These are phyloP conservation scores for Coffea humblotiana DNA, from an alignment of 305 asterid species.

Conservation along the genomic window DNA sequence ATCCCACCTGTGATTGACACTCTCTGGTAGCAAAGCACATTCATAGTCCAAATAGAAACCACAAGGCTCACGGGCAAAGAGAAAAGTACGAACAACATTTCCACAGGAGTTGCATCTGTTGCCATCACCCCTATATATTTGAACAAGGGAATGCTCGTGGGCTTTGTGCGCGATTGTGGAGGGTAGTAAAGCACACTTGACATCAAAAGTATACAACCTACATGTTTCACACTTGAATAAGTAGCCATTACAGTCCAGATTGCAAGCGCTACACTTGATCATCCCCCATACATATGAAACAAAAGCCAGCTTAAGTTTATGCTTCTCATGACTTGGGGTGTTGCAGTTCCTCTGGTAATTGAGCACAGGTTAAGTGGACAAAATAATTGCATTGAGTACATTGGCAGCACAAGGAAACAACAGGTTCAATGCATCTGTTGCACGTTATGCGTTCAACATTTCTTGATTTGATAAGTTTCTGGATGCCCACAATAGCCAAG, in stretches of 20 bases:
- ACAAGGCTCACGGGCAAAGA: neutral
- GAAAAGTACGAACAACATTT: neutral
- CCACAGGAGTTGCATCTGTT: neutral
- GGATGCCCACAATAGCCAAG: neutral
- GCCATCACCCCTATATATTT: neutral
- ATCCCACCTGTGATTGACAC: neutral
- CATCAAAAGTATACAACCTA: neutral
- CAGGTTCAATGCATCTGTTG: neutral
- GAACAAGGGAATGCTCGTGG: neutral
- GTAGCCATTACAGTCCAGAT: neutral
- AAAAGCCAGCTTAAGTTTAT: neutral
- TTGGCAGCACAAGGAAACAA: neutral
- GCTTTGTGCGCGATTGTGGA: neutral
- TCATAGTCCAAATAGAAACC: neutral
- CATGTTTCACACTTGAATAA: neutral
- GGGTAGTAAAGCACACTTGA: neutral
- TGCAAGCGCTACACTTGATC: neutral
- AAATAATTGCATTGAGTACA: slow-evolving; percentile 12
- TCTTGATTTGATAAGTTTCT: neutral
- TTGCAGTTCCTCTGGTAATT: slow-evolving; percentile 6
- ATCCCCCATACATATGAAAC: neutral
- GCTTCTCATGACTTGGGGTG: neutral
- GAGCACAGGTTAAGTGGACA: slow-evolving; percentile 12
- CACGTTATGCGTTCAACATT: neutral
- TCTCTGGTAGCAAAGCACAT: slow-evolving; percentile 2